Evolutionary conservation across 495 filamentous ascomycete species (phyloP).

Genomic region (Aspergillus taichungensis): DNA sequence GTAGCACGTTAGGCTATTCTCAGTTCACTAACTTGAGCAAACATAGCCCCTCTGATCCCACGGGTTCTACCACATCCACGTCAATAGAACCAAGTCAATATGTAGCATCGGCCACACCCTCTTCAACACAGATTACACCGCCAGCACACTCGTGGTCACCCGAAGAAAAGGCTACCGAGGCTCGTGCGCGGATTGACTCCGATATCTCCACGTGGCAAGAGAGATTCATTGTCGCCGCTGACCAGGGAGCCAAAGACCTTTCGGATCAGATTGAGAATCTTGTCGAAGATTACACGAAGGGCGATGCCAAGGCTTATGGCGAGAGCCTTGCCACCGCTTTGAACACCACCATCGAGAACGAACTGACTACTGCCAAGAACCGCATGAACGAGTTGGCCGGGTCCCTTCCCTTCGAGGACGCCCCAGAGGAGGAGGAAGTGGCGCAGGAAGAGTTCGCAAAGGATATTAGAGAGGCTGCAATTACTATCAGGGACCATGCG

Average conservation of each 20-base stretch:
- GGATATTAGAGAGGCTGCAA: constrained; percentile 63
- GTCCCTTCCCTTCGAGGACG: constrained; percentile 42
- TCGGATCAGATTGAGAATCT: constrained; percentile 67
- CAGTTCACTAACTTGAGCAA: constrained; percentile 12
- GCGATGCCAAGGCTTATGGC: constrained; percentile 56
- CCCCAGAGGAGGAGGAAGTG: constrained; percentile 43
- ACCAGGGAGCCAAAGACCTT: constrained; percentile 68
- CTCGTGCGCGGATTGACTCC: constrained; percentile 59
- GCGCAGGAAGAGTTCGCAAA: constrained; percentile 53
- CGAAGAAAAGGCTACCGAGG: constrained; percentile 39
- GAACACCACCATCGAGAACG: constrained; percentile 50
- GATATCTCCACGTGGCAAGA: constrained; percentile 78
- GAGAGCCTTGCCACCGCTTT: constrained; percentile 59
- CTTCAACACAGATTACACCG: constrained; percentile 13
- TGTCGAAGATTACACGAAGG: constrained; percentile 58
- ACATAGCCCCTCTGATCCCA: constrained; percentile 22
- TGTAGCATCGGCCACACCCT: constrained; percentile 15
- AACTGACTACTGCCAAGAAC: constrained; percentile 57
- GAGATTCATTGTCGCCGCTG: constrained; percentile 73
- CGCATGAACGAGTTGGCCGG: constrained; percentile 56
- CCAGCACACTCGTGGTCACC: constrained; percentile 24
- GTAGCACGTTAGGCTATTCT: background rate
- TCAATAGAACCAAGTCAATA: constrained; percentile 12
- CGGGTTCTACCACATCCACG: constrained; percentile 15
- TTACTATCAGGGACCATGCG: constrained; percentile 69